Evolutionary conservation across 1,139 yeast species (phyloP), one percentile per base, ranked within the genome.

Genomic region (Yamadazyma spencermartinsiae): DNA sequence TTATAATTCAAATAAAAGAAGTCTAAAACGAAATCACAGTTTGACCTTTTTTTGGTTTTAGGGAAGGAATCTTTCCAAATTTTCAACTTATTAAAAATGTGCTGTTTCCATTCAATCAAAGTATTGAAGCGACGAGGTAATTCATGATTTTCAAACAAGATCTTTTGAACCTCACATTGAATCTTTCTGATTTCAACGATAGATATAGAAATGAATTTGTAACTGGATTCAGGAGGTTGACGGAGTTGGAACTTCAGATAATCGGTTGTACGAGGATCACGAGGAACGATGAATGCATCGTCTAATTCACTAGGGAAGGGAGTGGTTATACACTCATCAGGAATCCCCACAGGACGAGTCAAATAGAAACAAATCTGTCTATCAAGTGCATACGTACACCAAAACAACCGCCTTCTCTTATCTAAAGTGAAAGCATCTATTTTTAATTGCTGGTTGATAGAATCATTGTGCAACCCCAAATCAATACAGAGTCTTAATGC

Each of bases 351-450:
- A 0, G 90, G 90, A 35, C 89, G 63, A 7, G 86, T 86, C 41
- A 83, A 60, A 52, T 83, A 83, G 41, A 83, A 79, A 54, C 89
- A 82, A 9, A 83, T 76, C 52, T 84, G 90, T 25, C 97, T 63
- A 56, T 89, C 97, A 35, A 89, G 62, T 1, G 90, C 76, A 58
- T 88, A 89, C 0, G 92, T 80, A 56, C 95, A 85, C 97, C 97
- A 89, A 51, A 89, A 88, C 27, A 89, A 62, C 31, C 96, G 64
- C 49, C 96, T 72, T 42, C 95, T 67, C 58, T 83, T 64, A 53
- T 89, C 96, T 20, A 76, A 63, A 0, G 77, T 70, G 49, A 76
- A 81, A 0, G 83, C 74, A 48, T 79, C 80, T 37, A 64, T 52
- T 21, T 67, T 68, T 33, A 46, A 46, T 25, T 42, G 49, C 27